Evolutionary conservation across 352 stramenopile genomes (phyloP).

Genomic region (Phytophthora fragariae): DNA sequence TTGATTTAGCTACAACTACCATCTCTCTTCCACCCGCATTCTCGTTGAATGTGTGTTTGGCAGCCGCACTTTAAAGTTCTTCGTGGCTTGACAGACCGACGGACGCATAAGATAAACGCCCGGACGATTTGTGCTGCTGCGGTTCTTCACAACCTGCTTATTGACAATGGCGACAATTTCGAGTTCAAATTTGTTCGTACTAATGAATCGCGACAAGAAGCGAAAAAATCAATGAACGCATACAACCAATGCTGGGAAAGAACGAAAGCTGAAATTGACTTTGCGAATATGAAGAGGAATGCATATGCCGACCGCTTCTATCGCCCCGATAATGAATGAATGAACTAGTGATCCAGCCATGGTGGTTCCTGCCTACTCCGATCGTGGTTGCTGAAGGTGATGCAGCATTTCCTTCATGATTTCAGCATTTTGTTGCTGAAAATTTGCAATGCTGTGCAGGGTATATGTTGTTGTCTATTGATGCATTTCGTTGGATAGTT

Average conservation of each 20-base stretch:
- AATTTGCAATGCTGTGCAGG: neutral
- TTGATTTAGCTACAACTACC: neutral
- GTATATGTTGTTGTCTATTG: neutral
- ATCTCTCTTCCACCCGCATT: neutral
- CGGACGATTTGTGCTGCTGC: neutral
- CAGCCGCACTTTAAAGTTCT: neutral
- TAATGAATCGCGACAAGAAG: neutral
- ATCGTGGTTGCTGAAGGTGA: neutral
- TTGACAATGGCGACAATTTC: neutral
- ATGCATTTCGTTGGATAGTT: neutral
- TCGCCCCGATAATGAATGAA: neutral
- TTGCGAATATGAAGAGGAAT: conserved; percentile 1
- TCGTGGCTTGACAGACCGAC: neutral
- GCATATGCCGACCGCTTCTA: neutral
- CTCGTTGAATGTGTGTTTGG: neutral
- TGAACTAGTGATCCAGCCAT: neutral
- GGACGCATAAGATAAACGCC: neutral
- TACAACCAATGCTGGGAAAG: conserved; percentile 4
- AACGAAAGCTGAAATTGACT: conserved; percentile 3
- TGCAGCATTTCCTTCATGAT: neutral
- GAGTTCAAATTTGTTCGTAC: neutral
- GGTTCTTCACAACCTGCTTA: neutral
- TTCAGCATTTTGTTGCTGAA: neutral
- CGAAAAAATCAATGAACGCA: neutral
- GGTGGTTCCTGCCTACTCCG: no score